Evolutionary conservation across 2,329 filamentous ascomycete species (phyloP), one percentile per base, ranked within the genome.

Genomic region (Keithomyces neogunnii): DNA sequence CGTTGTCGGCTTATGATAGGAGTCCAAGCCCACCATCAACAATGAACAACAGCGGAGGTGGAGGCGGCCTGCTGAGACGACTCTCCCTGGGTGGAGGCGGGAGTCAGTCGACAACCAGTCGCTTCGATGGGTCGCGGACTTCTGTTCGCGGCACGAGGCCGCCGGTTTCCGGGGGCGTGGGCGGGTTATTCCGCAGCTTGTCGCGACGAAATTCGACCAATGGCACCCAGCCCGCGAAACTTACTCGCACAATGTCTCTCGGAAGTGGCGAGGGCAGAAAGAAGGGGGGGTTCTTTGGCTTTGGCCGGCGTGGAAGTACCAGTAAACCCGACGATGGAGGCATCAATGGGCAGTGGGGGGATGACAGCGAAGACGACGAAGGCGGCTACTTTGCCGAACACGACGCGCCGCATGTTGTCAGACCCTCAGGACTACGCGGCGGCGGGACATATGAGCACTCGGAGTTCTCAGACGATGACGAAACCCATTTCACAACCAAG

Each of bases 221-320:
- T 11, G 67, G 66, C 0, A 63, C 69, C 19, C 68, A 70, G 10
- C 64, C 70, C 31, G 60, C 62, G 5, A 69, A 68, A 47, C 66
- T 83, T 13, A 74, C 74, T 47, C 74, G 84, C 31, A 84, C 81
- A 1, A 67, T 86, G 51, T 88, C 83, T 3, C 70, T 85, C 5
- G 81, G 77, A 5, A 74, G 76, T 26, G 77, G 73, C 10, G 76
- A 80, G 51, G 71, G 74, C 26, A 71, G 71, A 31, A 69, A 66
- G 32, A 63, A 69, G 1, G 67, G 19, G 19, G 19, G 67, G 1
- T 62, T 72, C 40, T 69, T 79, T 39, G 65, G 70, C 51, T 69
- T 76, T 11, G 66, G 67, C 26, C 64, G 66, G 19, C 68, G 74
- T 63, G 60, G 69, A 62, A 65, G 72, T 61, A 56, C 69, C 59